phyloP scores from a whole-genome alignment of 2,329 filamentous ascomycete genomes.

The Phyllosticta citrichinensis region DNA sequence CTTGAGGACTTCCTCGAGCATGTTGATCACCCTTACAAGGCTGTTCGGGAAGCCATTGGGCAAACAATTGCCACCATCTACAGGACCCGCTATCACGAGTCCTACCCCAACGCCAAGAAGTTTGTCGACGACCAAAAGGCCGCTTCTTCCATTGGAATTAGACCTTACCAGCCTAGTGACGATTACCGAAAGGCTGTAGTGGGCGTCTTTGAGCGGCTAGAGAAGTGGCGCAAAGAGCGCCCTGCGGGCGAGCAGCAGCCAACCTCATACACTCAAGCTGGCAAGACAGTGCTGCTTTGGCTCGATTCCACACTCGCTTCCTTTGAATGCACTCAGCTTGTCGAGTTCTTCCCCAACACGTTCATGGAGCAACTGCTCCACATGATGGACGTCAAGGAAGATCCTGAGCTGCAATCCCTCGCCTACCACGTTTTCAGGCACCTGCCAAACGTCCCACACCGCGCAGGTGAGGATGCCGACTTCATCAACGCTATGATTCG shows the following conservation, averaged over 20 bases:
- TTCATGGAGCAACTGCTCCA: slow-evolving; percentile 91
- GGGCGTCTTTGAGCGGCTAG: slow-evolving; percentile 67
- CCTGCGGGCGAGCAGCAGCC: slow-evolving; percentile 83
- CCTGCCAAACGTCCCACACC: slow-evolving; percentile 88
- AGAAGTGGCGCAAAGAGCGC: slow-evolving; percentile 79
- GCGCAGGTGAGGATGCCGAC: slow-evolving; percentile 68
- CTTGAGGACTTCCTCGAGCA: slow-evolving; percentile 81
- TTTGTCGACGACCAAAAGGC: slow-evolving; percentile 71
- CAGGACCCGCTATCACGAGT: slow-evolving; percentile 87
- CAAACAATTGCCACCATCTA: slow-evolving; percentile 80
- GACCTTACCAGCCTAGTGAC: slow-evolving; percentile 68
- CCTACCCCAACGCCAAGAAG: slow-evolving; percentile 67
- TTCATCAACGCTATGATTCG: slow-evolving; percentile 82
- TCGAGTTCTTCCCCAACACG: slow-evolving; percentile 79
- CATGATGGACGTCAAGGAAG: slow-evolving; percentile 99
- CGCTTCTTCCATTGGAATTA: slow-evolving; percentile 70
- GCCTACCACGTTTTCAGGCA: slow-evolving; percentile 97
- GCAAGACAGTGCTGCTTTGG: slow-evolving; percentile 94
- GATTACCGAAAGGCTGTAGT: slow-evolving; percentile 65
- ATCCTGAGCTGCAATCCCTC: slow-evolving; percentile 85
- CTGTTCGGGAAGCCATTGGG: slow-evolving; percentile 89
- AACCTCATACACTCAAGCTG: slow-evolving; percentile 87
- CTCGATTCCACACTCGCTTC: slow-evolving; percentile 84
- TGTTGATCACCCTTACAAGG: slow-evolving; percentile 95
- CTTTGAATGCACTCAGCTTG: slow-evolving; percentile 83